Evolutionary conservation across 2,329 filamentous ascomycete genomes (phyloP), one percentile per base, ranked within the genome.

Genomic region (Alternaria novae-zelandiae): DNA sequence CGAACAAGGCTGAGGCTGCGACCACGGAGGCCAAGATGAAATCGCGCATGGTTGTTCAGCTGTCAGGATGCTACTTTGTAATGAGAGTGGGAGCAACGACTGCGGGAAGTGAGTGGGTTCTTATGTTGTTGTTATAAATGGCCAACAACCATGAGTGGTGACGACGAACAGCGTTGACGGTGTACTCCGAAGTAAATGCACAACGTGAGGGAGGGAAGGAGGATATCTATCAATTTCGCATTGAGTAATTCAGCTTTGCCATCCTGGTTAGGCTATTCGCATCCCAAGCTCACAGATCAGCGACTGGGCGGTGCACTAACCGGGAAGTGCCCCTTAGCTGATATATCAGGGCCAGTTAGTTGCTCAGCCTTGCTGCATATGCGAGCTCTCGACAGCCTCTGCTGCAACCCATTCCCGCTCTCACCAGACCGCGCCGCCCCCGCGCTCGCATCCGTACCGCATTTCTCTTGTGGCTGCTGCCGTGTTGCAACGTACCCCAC

Each of bases 1-100:
- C 77, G 64, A 82, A 75, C 59, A 81, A 72, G 57, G 75, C 71
- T 55, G 72, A 66, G 23, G 73, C 73, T n/a, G 76, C 70, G 67
- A 70, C 72, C 64, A 73, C 70, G 23, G 74, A 68, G 66, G 77
- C 69, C 49, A 77, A 54, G 55, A 76, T 59, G 59, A 71, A 64
- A 64, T 72, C 67, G 66, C 73, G 76, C 78, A 79, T 79, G n/a
- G 55, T 43, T 59, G 20, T 20, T 66, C 10, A n/a, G 20, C 36
- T 53, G 20, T 53, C 7, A 15, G 32, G 30, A 12, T 36, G 36
- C 30, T 15, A 21, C 47, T 55, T 53, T 45, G 58, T 57, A 23
- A 46, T 41, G 44, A 21, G 54, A 47, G 44, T 46, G 57, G 21
- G 46, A 45, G 13, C 44, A 36, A 56, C 44, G 32, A 26, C 47